A percentile compares a stretch with the other conserved stretches of the same genome.
Conservation (phyloP, 768 basidiomycete species). For the Tubosaeta sp. region DNA sequence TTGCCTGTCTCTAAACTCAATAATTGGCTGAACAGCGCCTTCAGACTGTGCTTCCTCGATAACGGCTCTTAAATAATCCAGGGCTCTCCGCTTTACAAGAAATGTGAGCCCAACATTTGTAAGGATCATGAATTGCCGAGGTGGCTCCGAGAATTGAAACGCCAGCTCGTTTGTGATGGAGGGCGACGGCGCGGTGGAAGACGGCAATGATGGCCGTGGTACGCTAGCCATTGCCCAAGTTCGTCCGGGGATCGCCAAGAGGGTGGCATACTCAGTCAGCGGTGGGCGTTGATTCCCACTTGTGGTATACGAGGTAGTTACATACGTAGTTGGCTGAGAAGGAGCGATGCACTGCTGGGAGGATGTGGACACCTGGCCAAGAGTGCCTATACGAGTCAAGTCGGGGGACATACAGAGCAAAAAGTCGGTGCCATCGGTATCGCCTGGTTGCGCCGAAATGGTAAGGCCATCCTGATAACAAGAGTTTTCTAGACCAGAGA, state of each 20-base stretch:
- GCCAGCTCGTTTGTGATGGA: slow-evolving; percentile 75
- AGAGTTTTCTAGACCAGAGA: slow-evolving; percentile 56
- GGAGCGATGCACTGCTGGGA: slow-evolving; percentile 31
- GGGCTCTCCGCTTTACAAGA: slow-evolving; percentile 72
- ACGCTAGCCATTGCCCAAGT: slow-evolving; percentile 80
- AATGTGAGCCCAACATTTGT: slow-evolving; percentile 84
- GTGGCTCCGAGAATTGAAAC: slow-evolving; percentile 69
- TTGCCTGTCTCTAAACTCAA: slow-evolving; percentile 79
- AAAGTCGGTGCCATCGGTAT: slow-evolving; percentile 69
- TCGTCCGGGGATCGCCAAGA: slow-evolving; percentile 75
- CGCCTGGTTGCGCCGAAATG: slow-evolving; percentile 69
- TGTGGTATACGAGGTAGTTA: slow-evolving; percentile 37
- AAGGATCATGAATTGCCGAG: slow-evolving; percentile 81
- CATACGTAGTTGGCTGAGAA: slow-evolving; percentile 38
- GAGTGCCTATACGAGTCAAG: slow-evolving; percentile 62
- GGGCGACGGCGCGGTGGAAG: slow-evolving; percentile 43
- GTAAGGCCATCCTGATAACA: slow-evolving; percentile 66
- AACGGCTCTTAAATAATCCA: slow-evolving; percentile 80
- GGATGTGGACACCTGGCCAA: slow-evolving; percentile 59
- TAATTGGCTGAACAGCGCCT: slow-evolving; percentile 71
- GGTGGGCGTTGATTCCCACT: slow-evolving; percentile 50
- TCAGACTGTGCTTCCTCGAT: slow-evolving; percentile 80
- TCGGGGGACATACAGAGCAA: slow-evolving; percentile 74
- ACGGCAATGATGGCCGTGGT: slow-evolving; percentile 31
- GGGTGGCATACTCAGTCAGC: slow-evolving; percentile 70